Conservation (phyloP, 257 asterid genomes). For the Petunia axillaris region DNA sequence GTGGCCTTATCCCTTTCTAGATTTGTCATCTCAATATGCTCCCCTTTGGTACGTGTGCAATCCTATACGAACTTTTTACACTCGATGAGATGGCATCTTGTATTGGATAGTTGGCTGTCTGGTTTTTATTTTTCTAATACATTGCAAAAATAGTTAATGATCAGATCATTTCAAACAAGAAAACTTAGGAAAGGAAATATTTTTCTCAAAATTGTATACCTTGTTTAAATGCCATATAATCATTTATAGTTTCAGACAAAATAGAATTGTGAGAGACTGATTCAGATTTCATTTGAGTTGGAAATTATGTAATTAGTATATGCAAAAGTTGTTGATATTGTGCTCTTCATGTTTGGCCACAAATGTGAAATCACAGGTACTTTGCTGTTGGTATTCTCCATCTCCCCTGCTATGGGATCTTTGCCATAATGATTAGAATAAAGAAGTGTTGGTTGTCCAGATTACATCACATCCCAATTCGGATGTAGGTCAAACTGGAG, state of each 20-base stretch:
- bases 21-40: slow-evolving; percentile 67
- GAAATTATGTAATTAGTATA: not conserved
- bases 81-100: not conserved
- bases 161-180: not conserved
- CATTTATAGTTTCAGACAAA: not conserved
- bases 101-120: not conserved
- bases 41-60: slow-evolving; percentile 43
- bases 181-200: not conserved
- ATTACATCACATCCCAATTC: slow-evolving; percentile 7
- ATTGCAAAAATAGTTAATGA: not conserved
- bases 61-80: not conserved
- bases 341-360: not conserved
- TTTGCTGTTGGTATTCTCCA: slow-evolving; percentile 59
- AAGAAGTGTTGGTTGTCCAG: slow-evolving; percentile 42
- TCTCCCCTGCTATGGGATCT: slow-evolving; percentile 61
- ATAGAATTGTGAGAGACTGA: not conserved
- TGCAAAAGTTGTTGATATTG: not conserved
- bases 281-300: not conserved
- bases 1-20: slow-evolving; percentile 82
- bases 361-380: slow-evolving; percentile 53
- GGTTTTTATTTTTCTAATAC: not conserved
- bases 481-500: not conserved
- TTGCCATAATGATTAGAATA: slow-evolving; percentile 43
- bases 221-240: not conserved
- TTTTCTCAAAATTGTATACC: not conserved